phyloP scores from a whole-genome alignment of 2,329 filamentous ascomycete genomes.

The Tolypocladium tundrense region DNA sequence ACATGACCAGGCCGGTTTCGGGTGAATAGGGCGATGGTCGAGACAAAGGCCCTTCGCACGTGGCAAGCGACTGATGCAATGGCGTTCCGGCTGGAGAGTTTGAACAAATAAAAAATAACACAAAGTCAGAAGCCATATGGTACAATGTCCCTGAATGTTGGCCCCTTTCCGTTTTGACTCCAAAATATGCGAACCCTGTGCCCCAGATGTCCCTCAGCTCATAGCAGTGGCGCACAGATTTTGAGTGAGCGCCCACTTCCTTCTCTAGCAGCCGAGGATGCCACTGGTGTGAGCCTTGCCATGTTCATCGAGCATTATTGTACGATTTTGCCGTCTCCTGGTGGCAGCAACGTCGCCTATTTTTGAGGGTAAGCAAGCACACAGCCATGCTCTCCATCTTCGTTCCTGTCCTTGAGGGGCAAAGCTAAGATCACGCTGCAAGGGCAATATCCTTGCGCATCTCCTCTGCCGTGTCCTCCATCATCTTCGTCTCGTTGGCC shows the following conservation, averaged over 20 bases:
- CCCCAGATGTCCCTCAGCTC: not conserved
- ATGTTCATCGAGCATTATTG: not conserved
- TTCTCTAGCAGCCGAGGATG: not conserved
- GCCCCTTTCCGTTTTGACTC: not conserved
- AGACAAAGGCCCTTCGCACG: not conserved
- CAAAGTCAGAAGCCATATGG: not conserved
- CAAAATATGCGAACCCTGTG: not conserved
- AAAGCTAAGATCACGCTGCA: constrained; percentile 3
- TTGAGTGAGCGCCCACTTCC: not conserved
- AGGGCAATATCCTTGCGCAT: constrained; percentile 12
- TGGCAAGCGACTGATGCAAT: not conserved
- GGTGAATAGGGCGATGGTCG: not conserved
- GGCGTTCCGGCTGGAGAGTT: not conserved
- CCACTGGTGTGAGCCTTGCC: not conserved
- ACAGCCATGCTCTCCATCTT: not conserved
- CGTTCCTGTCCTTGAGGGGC: not conserved
- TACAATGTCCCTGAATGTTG: not conserved
- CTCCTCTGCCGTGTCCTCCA: constrained; percentile 13
- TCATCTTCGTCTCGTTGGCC: constrained; percentile 19
- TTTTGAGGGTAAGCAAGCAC: not conserved
- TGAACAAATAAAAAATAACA: constrained; percentile 2
- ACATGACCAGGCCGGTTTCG: not conserved
- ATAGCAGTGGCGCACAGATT: not conserved
- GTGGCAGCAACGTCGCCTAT: not conserved
- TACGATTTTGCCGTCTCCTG: not conserved